These are phyloP conservation scores for Cryptosporidium bovis DNA, from an alignment of 169 alveolate genomes.

Conservation along the genomic window DNA sequence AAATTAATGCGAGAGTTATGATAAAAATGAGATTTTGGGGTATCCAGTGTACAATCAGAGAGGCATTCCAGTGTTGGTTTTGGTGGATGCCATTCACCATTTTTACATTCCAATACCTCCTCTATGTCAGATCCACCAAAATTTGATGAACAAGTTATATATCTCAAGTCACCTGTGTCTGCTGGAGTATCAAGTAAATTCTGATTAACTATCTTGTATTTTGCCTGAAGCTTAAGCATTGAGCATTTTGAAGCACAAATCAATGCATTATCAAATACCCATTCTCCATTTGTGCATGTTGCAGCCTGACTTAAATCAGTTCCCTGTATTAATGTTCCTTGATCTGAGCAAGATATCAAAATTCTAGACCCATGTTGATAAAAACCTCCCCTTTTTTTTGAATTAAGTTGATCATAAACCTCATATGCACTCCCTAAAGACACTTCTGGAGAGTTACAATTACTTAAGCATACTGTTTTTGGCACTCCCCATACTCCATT, in stretches of 20 bases:
- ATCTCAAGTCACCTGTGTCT: slow-evolving; percentile 55
- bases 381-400: slow-evolving; percentile 21
- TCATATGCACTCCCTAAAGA: slow-evolving; percentile 44
- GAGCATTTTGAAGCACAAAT: slow-evolving; percentile 68
- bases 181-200: slow-evolving; percentile 22
- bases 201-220: slow-evolving; percentile 25
- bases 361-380: slow-evolving; percentile 52
- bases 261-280: slow-evolving; percentile 63
- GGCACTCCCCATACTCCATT: slow-evolving; percentile 73
- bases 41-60: slow-evolving; percentile 17
- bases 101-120: slow-evolving; percentile 41
- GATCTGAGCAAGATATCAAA: slow-evolving; percentile 54
- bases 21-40: not conserved
- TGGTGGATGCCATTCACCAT: slow-evolving; percentile 72
- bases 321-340: slow-evolving; percentile 60
- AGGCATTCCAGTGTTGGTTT: slow-evolving; percentile 41
- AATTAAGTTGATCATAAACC: not conserved
- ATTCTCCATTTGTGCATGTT: slow-evolving; percentile 65
- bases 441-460: slow-evolving; percentile 50
- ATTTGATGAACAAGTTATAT: slow-evolving; percentile 30
- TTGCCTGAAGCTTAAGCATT: slow-evolving; percentile 43
- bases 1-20: no score
- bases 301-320: slow-evolving; percentile 56
- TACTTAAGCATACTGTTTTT: slow-evolving; percentile 52
- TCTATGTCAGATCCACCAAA: slow-evolving; percentile 33